Evolutionary conservation across 345 rosid genomes (phyloP), one percentile per base, ranked within the genome.

Genomic region (Ceriops tagal): DNA sequence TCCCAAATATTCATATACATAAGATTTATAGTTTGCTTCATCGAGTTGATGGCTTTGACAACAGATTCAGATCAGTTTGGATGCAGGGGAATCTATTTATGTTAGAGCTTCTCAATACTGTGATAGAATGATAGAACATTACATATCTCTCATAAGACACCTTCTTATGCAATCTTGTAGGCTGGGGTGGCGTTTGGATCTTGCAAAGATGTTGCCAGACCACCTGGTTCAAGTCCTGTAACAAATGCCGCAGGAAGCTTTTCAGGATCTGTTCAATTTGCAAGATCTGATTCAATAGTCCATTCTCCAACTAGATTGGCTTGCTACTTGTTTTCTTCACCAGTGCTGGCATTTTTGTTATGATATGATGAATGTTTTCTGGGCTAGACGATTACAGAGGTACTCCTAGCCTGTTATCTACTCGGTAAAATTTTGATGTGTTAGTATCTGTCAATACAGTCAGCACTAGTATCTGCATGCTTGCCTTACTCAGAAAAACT

Each of bases 201-300:
- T 24, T 95, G 96, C 90, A 89, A 87, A 73, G 89, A 87, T 63
- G 61, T 91, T 66, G 55, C 86, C 30, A 58, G 66, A 3, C 96
- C 67, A 3, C 96, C 91, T 15, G 61, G 80, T 26, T 67, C 81
- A 74, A 69, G 79, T 80, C 93, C 95, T 31, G 64, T 76, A 61
- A 77, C 90, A n/a, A 78, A 75, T 61, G 28, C 80, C 21, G 73
- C 69, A 5, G 97, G 96, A 83, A 84, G 87, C 82, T 89, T 89
- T 80, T 79, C 93, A 30, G 99, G 99, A 79, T 87, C 89, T 21
- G 89, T 91, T 76, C 96, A 95, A 78, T 86, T 95, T 78, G 53
- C 93, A 21, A 85, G 60, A 68, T 86, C 95, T 37, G 78, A 84
- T 64, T 81, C 91, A 63, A 59, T 70, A 66, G 61, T 73, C 70